phyloP scores from a whole-genome alignment of 2,329 filamentous ascomycete species.

The Aspergillus texensis region DNA sequence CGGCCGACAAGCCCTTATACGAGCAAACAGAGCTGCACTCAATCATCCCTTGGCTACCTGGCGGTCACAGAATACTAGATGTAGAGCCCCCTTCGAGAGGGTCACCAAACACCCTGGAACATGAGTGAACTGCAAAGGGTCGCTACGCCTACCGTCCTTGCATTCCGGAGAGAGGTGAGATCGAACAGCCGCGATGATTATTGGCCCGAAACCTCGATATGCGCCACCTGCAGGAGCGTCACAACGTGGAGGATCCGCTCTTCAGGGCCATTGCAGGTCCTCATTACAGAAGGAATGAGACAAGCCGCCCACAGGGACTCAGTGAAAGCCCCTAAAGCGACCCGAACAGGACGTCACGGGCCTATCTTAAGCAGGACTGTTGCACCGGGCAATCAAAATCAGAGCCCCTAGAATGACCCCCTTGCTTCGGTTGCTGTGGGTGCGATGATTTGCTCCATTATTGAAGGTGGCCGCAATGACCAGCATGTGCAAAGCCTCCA shows the following conservation, averaged over 20 bases:
- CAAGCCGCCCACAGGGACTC: constrained; percentile 23
- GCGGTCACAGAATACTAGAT: constrained; percentile 22
- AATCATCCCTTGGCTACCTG: constrained; percentile 35
- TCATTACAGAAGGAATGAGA: constrained; percentile 38
- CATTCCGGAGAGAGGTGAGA: constrained; percentile 39
- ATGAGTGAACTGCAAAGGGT: constrained; percentile 24
- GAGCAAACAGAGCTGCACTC: constrained; percentile 5
- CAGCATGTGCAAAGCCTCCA: constrained; percentile 22
- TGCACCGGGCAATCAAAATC: constrained; percentile 31
- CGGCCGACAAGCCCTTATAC: constrained; percentile 5
- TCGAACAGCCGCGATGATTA: constrained; percentile 19
- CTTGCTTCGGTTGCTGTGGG: constrained; percentile 32
- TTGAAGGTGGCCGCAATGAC: constrained; percentile 23
- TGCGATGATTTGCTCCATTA: constrained; percentile 22
- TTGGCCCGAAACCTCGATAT: constrained; percentile 29
- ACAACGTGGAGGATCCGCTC: constrained; percentile 37
- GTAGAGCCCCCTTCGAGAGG: constrained; percentile 32
- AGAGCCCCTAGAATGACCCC: constrained; percentile 27
- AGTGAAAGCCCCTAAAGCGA: constrained; percentile 19
- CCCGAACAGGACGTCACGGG: constrained; percentile 24
- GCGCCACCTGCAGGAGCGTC: constrained; percentile 29
- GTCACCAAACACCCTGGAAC: constrained; percentile 30
- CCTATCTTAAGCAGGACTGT: constrained; percentile 19
- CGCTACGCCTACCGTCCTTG: constrained; percentile 37
- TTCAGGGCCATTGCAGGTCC: constrained; percentile 26